Conservation (phyloP, 1,139 yeast genomes). For the Suhomyces guaymorum region DNA sequence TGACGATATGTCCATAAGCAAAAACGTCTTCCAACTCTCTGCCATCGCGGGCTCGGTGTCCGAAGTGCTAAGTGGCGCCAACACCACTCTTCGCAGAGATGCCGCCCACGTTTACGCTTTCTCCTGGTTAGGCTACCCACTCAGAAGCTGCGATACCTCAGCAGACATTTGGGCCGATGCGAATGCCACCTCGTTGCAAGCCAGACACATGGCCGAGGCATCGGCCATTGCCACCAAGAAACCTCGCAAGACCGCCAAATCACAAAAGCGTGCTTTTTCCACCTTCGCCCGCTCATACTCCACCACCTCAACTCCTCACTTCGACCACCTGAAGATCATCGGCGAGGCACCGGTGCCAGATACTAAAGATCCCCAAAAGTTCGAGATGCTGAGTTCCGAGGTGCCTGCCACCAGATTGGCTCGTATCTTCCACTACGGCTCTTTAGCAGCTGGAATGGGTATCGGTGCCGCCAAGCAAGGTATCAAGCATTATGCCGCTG, state of each 20-base stretch:
- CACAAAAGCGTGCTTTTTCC: constrained; percentile 7
- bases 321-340: constrained; percentile 9
- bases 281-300: constrained; percentile 13
- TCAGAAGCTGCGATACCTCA: constrained; percentile 25
- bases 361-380: constrained; percentile 32
- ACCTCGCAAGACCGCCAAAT: constrained; percentile 1
- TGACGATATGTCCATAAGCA: constrained; percentile 14
- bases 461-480: constrained; percentile 82
- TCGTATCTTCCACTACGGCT: constrained; percentile 88
- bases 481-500: constrained; percentile 61
- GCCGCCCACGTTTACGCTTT: constrained; percentile 19
- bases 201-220: constrained; percentile 10
- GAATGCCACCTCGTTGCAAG: constrained; percentile 13
- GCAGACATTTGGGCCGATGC: constrained; percentile 27
- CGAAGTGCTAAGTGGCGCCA: constrained; percentile 27
- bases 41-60: constrained; percentile 30
- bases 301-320: constrained; percentile 22
- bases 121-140: constrained; percentile 21
- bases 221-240: neutral
- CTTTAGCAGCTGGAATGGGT: constrained; percentile 90
- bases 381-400: constrained; percentile 60
- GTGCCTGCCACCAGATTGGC: constrained; percentile 88
- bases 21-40: constrained; percentile 28
- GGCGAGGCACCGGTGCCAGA: constrained; percentile 19
- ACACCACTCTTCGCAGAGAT: constrained; percentile 25